These are phyloP conservation scores for Stephanodiscus triporus DNA, from an alignment of 108 stramenopile species.

Conservation along the genomic window DNA sequence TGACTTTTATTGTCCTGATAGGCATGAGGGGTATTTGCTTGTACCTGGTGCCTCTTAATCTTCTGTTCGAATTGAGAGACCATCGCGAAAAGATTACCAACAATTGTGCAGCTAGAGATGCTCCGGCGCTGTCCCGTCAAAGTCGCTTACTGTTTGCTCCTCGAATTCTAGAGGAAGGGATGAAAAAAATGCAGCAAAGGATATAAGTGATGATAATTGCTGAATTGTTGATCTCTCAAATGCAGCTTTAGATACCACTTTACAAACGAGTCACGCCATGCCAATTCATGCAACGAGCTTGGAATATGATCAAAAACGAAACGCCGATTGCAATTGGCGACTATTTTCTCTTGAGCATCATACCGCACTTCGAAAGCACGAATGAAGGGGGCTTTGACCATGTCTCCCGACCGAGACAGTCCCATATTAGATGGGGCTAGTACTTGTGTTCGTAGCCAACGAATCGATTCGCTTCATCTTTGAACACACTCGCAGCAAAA, in stretches of 20 bases:
- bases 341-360: slow-evolving; percentile 23
- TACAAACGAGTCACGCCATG: slow-evolving; percentile 21
- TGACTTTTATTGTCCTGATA: too few species aligned
- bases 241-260: slow-evolving; percentile 50
- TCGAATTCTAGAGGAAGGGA: not conserved
- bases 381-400: slow-evolving; percentile 40
- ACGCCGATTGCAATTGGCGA: slow-evolving; percentile 8
- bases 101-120: not conserved
- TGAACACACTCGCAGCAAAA: slow-evolving; percentile 13
- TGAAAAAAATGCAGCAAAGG: not conserved
- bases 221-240: slow-evolving; percentile 36
- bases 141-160: not conserved
- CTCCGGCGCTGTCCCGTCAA: not conserved
- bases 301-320: slow-evolving; percentile 12
- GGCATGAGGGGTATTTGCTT: too few species aligned
- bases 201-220: slow-evolving; percentile 55
- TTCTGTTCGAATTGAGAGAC: not conserved
- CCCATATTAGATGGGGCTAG: slow-evolving; percentile 51
- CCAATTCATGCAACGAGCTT: slow-evolving; percentile 22
- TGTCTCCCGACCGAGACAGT: slow-evolving; percentile 58
- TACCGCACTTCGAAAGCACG: slow-evolving; percentile 11
- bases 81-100: not conserved
- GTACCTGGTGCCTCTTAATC: too few species aligned
- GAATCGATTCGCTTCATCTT: slow-evolving; percentile 5
- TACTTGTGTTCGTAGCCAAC: slow-evolving; percentile 42